Base-by-base conservation (phyloP, 176 grass and related monocot species). In the Microstegium vimineum region DNA sequence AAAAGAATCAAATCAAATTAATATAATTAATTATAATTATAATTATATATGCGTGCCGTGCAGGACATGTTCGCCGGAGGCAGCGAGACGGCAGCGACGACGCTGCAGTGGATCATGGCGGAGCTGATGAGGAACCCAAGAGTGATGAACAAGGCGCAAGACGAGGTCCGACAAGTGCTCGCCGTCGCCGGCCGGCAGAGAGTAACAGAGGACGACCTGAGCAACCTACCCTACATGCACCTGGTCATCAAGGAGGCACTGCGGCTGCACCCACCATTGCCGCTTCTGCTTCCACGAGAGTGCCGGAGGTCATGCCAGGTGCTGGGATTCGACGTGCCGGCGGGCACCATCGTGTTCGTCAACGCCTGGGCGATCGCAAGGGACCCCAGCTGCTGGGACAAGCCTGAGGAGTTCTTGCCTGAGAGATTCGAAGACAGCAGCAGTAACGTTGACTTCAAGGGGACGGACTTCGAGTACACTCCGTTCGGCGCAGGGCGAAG, bases 61-160 rank as follows among this genome's bases (percentile, higher is more conserved):
- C 47, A 90, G 89, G 84, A 90, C 20, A 52, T 90, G 69, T 90
- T 90, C 14, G 67, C 31, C 0, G 89, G 38, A 3, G 84, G 89
- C 6, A 87, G 84, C 64, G 89, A 84, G 42, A 87, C 89, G 2
- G 65, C 71, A 0, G 47, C 75, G 1, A 87, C 75, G 20, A 37
- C 52, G 1, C 31, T 87, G 36, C 62, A 87, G 43, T 91, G 85
- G 89, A 61, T 37, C 5, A 87, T 91, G 89, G 43, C 89, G 0
- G 89, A 91, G 70, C 89, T 91, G 0, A 27, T 84, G 22, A 40
- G 42, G 31, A 76, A 81, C 71, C 80, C 84, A 0, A 30, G 28
- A 36, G 54, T 64, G 20, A 84, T 87, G 70, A 28, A 11, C 3
- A 84, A 84, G 63, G 80, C 35, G 0, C 75, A 72, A 7, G 84